Base-by-base conservation (phyloP, 495 filamentous ascomycete species). In the Penicillium pancosmium region DNA sequence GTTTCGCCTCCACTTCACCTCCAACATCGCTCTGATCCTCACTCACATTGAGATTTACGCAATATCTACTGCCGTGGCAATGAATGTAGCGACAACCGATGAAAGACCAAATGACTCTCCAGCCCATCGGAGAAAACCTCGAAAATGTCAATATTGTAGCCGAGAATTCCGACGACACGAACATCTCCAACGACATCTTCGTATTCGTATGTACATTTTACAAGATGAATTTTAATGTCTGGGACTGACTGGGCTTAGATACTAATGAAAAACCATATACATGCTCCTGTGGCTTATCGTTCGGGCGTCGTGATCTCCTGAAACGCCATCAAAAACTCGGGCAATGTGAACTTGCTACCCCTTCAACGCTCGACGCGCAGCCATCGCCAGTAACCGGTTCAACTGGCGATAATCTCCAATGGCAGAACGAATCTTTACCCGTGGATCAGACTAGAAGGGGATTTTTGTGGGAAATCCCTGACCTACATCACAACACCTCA, bases 261-360 rank as follows among this genome's bases (percentile, higher is more conserved):
- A 67, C 65, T 2, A 61, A 67, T 56, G 65, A 67, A 44, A 67
- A 64, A 21, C 65, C 65, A 1, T 64, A 61, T 36, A 55, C 21
- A 48, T 67, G 65, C 38, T 3, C 6, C 23, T 67, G 65, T 21
- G 65, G 61, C n/a, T 55, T 54, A 12, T 56, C 55, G 7, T 67
- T 61, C 55, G 50, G 41, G 33, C 44, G 65, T 2, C 61, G 58
- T 1, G 65, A 64, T 49, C 55, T 67, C 2, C 19, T 67, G 21
- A 61, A 59, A 48, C 60, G 64, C 4, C 64, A 67, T 56, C 54
- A 61, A 16, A 48, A 43, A 5, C 50, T 59, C 16, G 40, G 19
- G 11, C 60, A 67, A 61, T 19, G 40, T 36, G 36, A 38, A 9
- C 41, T 50, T 18, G 19, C 41, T 19, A 62, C 59, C 12, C 60